Base-by-base conservation (phyloP, 106 monocot genomes). In the Gastrodia elata region DNA sequence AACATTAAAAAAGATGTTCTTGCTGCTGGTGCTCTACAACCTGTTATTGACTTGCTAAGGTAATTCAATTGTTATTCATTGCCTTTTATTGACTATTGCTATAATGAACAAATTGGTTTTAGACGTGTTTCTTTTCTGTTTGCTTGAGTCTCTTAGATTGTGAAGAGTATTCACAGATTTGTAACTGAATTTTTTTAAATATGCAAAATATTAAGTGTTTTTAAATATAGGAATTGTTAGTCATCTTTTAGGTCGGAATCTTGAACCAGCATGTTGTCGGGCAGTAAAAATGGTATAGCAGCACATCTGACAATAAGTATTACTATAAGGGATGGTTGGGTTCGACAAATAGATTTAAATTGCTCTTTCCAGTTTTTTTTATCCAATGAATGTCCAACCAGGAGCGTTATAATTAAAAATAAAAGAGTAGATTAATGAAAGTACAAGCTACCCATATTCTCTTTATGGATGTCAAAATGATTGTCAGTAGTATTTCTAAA, bases 1-100 rank as follows among this genome's bases (percentile, higher is more conserved):
- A 93, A 86, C 64, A 97, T 97, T 16, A 97, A 97, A 79, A 97
- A 93, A 67, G 93, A 97, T 77, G 97, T 97, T 83, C 86, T 97
- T 65, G 73, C 74, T 70, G 97, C 89, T 28, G 97, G 97, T 43
- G 92, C 97, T 64, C 79, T 97, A 52, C 97, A 97, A 52, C 92
- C 97, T 73, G 97, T 97, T 34, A 97, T 97, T 79, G 84, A 86
- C 10, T 81, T 97, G 68, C 74, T 97, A 80, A 92, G 97, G 97
- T 93, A 87, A 2, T 39, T 4, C 3, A 8, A 69, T 25, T 2
- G 25, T 71, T 27, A 6, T 39, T 68, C 6, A 10, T 36, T 0
- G 34, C 33, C 36, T 20, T 68, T 3, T 46, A 61, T 30, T 61
- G 28, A 3, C 27, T 61, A 3, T 3, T 61, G 4, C 13, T 61